Percentiles rank a stretch among this genome's conserved stretches.
Evolutionary conservation across 495 filamentous ascomycete species (phyloP).

Genomic region (Corynascus novoguineensis): DNA sequence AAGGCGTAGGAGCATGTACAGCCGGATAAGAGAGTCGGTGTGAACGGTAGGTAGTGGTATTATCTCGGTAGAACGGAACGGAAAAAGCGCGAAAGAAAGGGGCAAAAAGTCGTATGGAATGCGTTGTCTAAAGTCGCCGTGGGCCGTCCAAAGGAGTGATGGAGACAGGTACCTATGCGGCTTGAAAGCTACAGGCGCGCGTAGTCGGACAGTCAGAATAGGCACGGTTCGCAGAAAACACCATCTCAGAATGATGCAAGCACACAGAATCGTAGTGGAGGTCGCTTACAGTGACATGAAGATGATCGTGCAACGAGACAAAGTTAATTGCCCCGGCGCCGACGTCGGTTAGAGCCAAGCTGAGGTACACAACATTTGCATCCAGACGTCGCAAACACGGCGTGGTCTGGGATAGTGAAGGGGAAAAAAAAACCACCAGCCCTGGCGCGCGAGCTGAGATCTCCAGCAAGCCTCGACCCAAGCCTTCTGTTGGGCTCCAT

Average conservation of each 20-base stretch:
- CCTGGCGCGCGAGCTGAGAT: neutral
- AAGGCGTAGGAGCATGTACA: conserved; percentile 14
- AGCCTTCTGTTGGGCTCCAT: neutral
- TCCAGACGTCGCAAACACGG: neutral
- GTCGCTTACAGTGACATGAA: conserved; percentile 35
- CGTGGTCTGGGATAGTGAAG: conserved; percentile 1
- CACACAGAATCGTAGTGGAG: neutral
- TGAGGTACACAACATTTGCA: conserved; percentile 10
- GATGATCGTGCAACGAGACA: conserved; percentile 22
- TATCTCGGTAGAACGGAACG: neutral
- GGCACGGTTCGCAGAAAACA: conserved; percentile 3
- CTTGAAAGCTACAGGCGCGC: conserved; percentile 9
- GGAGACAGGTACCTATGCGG: conserved; percentile 12
- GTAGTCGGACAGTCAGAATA: conserved; percentile 8
- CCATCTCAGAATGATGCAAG: neutral
- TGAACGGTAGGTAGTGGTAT: conserved; percentile 6
- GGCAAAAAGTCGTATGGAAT: conserved; percentile 1
- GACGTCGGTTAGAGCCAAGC: conserved; percentile 13
- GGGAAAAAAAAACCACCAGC: neutral
- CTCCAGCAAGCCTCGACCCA: neutral
- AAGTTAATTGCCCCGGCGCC: conserved; percentile 26
- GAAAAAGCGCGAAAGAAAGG: conserved; percentile 5
- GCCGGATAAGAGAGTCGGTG: conserved; percentile 9
- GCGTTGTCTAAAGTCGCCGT: conserved; percentile 9
- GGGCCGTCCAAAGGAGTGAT: conserved; percentile 16